These are phyloP conservation scores for Monosporascus ibericus DNA, from an alignment of 2,329 filamentous ascomycete genomes.

Conservation along the genomic window DNA sequence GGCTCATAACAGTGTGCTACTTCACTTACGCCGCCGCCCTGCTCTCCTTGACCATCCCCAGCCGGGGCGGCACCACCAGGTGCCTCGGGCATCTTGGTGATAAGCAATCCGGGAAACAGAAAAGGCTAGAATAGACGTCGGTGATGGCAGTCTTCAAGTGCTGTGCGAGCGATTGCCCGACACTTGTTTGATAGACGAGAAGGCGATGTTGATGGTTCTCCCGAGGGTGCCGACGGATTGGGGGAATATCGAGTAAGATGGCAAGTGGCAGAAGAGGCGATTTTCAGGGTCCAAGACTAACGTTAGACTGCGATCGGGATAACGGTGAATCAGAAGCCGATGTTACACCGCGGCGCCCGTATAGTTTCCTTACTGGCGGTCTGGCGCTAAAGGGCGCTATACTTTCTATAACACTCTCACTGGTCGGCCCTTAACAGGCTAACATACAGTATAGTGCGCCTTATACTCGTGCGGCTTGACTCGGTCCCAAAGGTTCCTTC, in stretches of 20 bases:
- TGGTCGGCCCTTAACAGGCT: too few relatives aligned
- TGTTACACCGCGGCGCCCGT: conserved; percentile 4
- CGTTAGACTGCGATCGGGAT: conserved; percentile 1
- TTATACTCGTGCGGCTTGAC: too few relatives aligned
- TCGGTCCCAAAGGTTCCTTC: too few relatives aligned
- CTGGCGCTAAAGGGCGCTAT: too few relatives aligned
- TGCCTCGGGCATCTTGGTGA: conserved; percentile 27
- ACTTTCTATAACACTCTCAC: too few relatives aligned
- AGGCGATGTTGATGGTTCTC: not conserved
- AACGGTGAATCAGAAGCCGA: conserved; percentile 16
- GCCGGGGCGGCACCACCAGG: conserved; percentile 18
- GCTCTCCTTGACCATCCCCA: conserved; percentile 22
- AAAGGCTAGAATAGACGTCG: conserved; percentile 4
- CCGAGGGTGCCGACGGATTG: conserved; percentile 3
- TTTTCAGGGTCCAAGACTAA: too few relatives aligned
- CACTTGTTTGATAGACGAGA: too few relatives aligned
- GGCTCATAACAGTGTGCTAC: not conserved
- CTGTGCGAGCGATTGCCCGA: too few relatives aligned
- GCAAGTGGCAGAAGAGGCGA: not conserved
- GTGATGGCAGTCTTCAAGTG: not conserved
- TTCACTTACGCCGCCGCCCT: conserved; percentile 27
- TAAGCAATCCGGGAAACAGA: conserved; percentile 3
- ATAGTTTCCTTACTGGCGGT: not conserved
- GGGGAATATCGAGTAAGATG: conserved; percentile 1
- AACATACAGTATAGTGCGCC: too few relatives aligned